These are phyloP conservation scores for Infundibulicybe gibba DNA, from an alignment of 768 basidiomycete species.

Conservation along the genomic window DNA sequence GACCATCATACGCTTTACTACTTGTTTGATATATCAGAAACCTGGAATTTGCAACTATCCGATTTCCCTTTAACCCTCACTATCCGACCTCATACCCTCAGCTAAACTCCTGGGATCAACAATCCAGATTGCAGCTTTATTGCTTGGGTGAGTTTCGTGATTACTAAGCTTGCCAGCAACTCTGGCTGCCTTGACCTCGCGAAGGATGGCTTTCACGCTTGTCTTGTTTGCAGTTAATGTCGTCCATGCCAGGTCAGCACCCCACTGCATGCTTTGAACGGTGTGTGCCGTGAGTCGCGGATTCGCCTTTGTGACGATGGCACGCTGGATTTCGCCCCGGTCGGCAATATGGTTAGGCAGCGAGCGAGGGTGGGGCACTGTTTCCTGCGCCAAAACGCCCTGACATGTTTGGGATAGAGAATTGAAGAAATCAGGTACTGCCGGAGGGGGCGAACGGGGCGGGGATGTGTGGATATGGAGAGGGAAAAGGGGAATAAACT, in stretches of 20 bases:
- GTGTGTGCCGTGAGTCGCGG: slow-evolving; percentile 74
- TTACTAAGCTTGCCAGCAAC: slow-evolving; percentile 28
- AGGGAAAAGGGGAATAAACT: slow-evolving; percentile 57
- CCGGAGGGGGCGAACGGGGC: not conserved
- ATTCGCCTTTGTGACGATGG: slow-evolving; percentile 49
- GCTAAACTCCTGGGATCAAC: slow-evolving; percentile 80
- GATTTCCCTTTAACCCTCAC: no score
- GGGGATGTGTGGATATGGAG: slow-evolving; percentile 45
- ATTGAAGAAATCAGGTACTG: slow-evolving; percentile 36
- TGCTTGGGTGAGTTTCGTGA: slow-evolving; percentile 3
- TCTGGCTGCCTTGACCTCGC: slow-evolving; percentile 51
- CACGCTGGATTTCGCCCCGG: slow-evolving; percentile 44
- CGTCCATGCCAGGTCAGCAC: slow-evolving; percentile 70
- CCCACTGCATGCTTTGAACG: slow-evolving; percentile 66
- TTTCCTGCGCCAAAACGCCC: slow-evolving; percentile 48
- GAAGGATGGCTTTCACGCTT: slow-evolving; percentile 71
- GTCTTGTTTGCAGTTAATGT: slow-evolving; percentile 85
- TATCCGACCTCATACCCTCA: slow-evolving; percentile 36
- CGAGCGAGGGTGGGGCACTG: slow-evolving; percentile 28
- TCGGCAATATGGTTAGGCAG: slow-evolving; percentile 15
- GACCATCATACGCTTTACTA: no score
- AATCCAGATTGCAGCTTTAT: slow-evolving; percentile 54
- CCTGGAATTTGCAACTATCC: no score
- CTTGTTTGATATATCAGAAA: no score
- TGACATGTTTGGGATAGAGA: slow-evolving; percentile 50